Evolutionary conservation across 176 grass and related monocot species (phyloP), one percentile per base, ranked within the genome.

Genomic region (Oryza nivara): DNA sequence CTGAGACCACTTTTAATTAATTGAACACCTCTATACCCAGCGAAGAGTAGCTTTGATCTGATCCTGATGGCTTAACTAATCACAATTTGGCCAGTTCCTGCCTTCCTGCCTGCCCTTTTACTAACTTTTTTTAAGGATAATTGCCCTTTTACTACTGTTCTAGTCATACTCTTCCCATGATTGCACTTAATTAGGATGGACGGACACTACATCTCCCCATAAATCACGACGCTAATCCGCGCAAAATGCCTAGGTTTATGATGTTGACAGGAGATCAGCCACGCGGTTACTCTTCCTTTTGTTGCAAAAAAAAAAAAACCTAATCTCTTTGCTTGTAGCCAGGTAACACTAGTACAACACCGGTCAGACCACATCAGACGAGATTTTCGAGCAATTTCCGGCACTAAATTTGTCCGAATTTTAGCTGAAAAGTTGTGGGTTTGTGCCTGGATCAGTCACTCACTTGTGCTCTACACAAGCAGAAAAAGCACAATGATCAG

Each of bases 141-240:
- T 56, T 56, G 16, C 52, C 14, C 19, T 28, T 36, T 43, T 19
- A 1, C 30, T 25, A 19, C 28, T 73, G 77, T 88, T 56, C 16
- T 14, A 66, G 48, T 65, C 38, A 71, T 65, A 30, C 15, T 41
- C 51, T 64, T 65, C 30, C 20, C 80, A 13, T 83, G 80, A 83
- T 63, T 71, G 35, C 16, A 7, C 65, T 11, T 54, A 58, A 52
- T 52, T 17, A 40, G 11, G 72, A 64, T 73, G 28, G 54, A 78
- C 47, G 65, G 6, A 40, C 3, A 41, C 48, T n/a, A 66, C 6
- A 72, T 34, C 74, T 64, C 43, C 12, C 65, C 85, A 9, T 20
- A 49, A 84, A 84, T 84, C 68, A 74, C 68, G 74, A 79, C 65
- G 49, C 72, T 82, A 76, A 76, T 82, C 38, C 68, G 8, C 61